phyloP scores from a whole-genome alignment of 2,329 filamentous ascomycete genomes.

The Neocatenulostroma microsporum region DNA sequence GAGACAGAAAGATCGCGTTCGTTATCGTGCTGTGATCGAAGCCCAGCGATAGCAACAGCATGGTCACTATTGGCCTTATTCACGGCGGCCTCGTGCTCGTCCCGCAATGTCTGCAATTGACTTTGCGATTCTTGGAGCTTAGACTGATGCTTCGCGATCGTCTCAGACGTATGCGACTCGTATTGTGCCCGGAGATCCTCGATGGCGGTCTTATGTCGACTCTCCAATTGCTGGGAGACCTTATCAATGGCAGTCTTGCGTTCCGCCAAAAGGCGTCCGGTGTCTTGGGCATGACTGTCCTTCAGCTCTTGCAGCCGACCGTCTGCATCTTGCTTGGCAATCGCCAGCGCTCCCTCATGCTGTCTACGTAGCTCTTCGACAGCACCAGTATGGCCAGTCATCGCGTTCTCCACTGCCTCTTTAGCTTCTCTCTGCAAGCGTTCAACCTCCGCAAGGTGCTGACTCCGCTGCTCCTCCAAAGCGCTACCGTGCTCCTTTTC shows the following conservation, averaged over 20 bases:
- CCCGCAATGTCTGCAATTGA: background rate
- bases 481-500: constrained; percentile 1
- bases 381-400: constrained; percentile 1
- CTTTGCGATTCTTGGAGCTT: constrained; percentile 6
- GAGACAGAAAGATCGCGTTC: constrained; percentile 1
- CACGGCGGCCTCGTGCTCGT: constrained; percentile 6
- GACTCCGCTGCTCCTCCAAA: constrained; percentile 1
- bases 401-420: background rate
- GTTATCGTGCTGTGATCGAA: constrained; percentile 7
- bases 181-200: constrained; percentile 3
- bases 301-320: background rate
- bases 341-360: constrained; percentile 5
- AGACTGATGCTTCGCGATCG: constrained; percentile 4
- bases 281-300: constrained; percentile 12
- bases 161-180: background rate
- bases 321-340: constrained; percentile 1
- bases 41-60: constrained; percentile 3
- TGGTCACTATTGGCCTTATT: constrained; percentile 3
- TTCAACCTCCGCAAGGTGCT: constrained; percentile 7
- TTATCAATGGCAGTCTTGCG: constrained; percentile 4
- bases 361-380: constrained; percentile 4
- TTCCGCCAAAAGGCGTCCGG: constrained; percentile 2
- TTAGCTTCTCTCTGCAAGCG: constrained; percentile 8
- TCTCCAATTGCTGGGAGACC: background rate
- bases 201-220: constrained; percentile 5